Conservation (phyloP, 257 asterid genomes). For the Fraxinus anomala region DNA sequence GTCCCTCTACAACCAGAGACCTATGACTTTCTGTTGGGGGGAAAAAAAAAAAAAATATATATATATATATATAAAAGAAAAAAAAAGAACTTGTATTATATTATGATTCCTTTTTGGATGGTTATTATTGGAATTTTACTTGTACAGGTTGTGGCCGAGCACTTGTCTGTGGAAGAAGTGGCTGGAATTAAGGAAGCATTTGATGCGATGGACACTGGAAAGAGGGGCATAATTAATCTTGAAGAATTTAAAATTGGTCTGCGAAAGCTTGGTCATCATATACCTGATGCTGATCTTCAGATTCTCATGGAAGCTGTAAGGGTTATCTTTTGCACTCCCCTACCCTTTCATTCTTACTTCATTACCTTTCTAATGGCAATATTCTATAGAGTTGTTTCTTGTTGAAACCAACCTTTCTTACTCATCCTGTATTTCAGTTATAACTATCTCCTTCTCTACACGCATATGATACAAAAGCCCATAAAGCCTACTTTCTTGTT, state of each 20-base stretch:
- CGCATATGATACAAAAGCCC: too few relatives aligned
- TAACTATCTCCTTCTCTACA: too few relatives aligned
- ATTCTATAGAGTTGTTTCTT: not conserved
- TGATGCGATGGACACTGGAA: constrained; percentile 60
- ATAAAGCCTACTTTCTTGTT: too few relatives aligned
- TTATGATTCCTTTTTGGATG: constrained; percentile 4
- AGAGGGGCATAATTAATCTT: constrained; percentile 50
- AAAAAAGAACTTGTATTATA: not conserved
- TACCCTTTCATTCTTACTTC: constrained; percentile 2
- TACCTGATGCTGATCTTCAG: constrained; percentile 66
- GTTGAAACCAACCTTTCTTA: not conserved
- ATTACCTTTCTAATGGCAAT: not conserved
- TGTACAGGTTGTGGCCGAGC: constrained; percentile 65
- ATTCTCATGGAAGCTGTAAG: constrained; percentile 79
- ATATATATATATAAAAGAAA: not conserved
- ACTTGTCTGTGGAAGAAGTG: constrained; percentile 72
- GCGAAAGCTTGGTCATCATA: constrained; percentile 64
- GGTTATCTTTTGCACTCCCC: constrained; percentile 9
- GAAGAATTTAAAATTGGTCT: constrained; percentile 60
- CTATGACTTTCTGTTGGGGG: not conserved
- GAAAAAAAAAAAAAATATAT: not conserved
- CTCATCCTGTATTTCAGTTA: not conserved
- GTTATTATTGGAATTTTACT: constrained; percentile 24
- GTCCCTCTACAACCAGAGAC: not conserved
- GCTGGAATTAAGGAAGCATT: constrained; percentile 74